phyloP scores from a whole-genome alignment of 768 basidiomycete genomes.

The Cyclocybe aegerita region DNA sequence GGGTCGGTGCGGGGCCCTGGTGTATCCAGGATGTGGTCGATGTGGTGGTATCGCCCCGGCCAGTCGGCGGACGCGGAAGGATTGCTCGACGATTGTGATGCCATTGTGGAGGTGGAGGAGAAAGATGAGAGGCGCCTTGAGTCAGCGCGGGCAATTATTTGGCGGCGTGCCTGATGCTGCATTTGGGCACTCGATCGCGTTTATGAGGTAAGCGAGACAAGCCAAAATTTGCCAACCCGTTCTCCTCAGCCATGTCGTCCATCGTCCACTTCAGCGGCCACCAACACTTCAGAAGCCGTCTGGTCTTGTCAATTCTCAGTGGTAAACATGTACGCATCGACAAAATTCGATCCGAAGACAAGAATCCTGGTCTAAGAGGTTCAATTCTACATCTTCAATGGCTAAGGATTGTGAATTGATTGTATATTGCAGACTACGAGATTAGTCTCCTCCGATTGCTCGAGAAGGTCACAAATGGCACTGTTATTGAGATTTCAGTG shows the following conservation, averaged over 20 bases:
- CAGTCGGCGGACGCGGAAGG: constrained; percentile 33
- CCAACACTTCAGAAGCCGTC: constrained; percentile 76
- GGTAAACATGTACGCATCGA: constrained; percentile 84
- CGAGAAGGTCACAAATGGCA: constrained; percentile 93
- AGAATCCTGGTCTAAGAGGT: constrained; percentile 95
- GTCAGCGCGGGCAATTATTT: constrained; percentile 13
- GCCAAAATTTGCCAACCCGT: no score
- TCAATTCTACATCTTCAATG: constrained; percentile 1
- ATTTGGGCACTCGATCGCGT: constrained; percentile 15
- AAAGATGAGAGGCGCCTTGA: constrained; percentile 6
- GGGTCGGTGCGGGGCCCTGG: constrained; percentile 90
- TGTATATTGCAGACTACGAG: constrained; percentile 71
- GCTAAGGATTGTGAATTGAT: neutral
- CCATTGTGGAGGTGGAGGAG: constrained; percentile 10
- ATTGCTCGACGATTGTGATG: constrained; percentile 14
- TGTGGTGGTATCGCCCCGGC: constrained; percentile 69
- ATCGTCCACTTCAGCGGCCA: constrained; percentile 74
- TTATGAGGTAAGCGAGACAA: constrained; percentile 16
- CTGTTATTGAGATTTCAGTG: constrained; percentile 91
- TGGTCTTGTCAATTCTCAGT: constrained; percentile 88
- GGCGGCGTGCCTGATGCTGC: constrained; percentile 6
- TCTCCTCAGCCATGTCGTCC: constrained; percentile 23
- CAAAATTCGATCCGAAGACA: constrained; percentile 87
- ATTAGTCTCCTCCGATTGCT: constrained; percentile 84
- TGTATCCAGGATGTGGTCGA: constrained; percentile 83